Conservation (phyloP, 1,284 basidiomycete species). For the Athelia psychrophila region DNA sequence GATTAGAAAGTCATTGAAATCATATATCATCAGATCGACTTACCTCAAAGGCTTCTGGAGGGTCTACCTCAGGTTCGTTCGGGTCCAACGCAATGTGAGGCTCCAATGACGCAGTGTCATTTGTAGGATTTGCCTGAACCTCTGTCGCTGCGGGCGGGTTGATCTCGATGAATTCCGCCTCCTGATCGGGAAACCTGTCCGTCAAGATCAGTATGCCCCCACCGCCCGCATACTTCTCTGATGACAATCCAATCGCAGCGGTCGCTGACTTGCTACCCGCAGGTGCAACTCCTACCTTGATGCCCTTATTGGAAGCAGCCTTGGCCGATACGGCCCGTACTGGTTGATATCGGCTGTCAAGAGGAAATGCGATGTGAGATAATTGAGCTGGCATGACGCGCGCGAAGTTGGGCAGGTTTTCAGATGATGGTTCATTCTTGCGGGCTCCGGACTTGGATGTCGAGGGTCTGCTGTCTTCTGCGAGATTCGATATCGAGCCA, state of each 20-base stretch:
- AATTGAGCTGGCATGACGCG: constrained; percentile 92
- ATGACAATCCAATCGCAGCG: constrained; percentile 31
- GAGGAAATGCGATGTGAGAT: constrained; percentile 79
- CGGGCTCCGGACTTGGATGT: constrained; percentile 38
- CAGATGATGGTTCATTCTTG: constrained; percentile 74
- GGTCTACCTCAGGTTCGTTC: constrained; percentile 70
- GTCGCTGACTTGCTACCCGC: constrained; percentile 15
- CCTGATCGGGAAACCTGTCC: constrained; percentile 66
- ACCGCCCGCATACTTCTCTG: constrained; percentile 69
- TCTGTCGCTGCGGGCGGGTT: constrained; percentile 43
- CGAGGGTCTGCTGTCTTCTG: constrained; percentile 39
- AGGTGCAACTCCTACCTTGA: constrained; percentile 24
- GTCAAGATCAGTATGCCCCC: constrained; percentile 82
- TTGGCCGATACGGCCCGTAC: constrained; percentile 76
- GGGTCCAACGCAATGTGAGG: constrained; percentile 68
- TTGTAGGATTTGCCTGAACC: too few relatives aligned
- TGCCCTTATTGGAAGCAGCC: constrained; percentile 30
- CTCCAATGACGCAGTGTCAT: constrained; percentile 25
- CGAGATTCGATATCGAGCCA: constrained; percentile 43
- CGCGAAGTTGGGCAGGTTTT: constrained; percentile 85
- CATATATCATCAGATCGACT: constrained; percentile 21
- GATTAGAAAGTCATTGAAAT: constrained; percentile 13
- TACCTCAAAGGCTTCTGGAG: constrained; percentile 80
- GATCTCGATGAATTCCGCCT: constrained; percentile 74
- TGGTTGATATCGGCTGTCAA: constrained; percentile 83